Conservation (phyloP, 2,329 filamentous ascomycete species). For the Byssothecium circinans region DNA sequence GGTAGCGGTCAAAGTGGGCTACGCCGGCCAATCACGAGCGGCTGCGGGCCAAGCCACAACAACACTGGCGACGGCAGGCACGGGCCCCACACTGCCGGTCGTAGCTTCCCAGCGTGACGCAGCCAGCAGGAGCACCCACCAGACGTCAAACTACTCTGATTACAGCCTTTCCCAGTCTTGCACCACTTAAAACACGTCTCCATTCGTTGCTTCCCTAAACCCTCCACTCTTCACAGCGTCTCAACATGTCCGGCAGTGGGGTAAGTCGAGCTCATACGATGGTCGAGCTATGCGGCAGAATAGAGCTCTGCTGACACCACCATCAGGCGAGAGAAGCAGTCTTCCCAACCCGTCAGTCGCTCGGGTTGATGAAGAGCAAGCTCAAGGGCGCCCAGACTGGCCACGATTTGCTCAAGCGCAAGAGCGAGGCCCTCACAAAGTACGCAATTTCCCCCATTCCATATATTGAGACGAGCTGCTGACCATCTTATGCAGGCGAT, state of each 20-base stretch:
- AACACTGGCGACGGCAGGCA: constrained; percentile 2
- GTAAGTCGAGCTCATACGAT: constrained; percentile 42
- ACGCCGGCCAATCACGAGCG: constrained; percentile 8
- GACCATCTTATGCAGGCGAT: constrained; percentile 62
- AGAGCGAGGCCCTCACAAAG: constrained; percentile 98
- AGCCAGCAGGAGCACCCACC: background rate
- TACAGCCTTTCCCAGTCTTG: too few species aligned
- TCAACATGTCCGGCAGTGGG: constrained; percentile 58
- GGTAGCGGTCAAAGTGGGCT: constrained; percentile 6
- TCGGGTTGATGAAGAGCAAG: constrained; percentile 97
- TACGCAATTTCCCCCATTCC: constrained; percentile 47
- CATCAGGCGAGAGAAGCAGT: constrained; percentile 87
- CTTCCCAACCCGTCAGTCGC: constrained; percentile 95
- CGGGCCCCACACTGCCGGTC: background rate
- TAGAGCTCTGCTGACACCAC: constrained; percentile 25
- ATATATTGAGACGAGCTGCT: constrained; percentile 11
- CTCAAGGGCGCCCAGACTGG: constrained; percentile 79
- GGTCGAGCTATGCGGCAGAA: constrained; percentile 21
- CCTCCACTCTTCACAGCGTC: constrained; percentile 18
- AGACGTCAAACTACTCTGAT: too few species aligned
- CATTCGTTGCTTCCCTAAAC: constrained; percentile 3
- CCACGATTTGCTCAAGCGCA: constrained; percentile 93
- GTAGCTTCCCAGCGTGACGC: background rate
- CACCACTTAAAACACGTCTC: too few species aligned
- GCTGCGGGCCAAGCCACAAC: constrained; percentile 5